phyloP scores from a whole-genome alignment of 2,329 filamentous ascomycete genomes.

The Colletotrichum cuscutae region DNA sequence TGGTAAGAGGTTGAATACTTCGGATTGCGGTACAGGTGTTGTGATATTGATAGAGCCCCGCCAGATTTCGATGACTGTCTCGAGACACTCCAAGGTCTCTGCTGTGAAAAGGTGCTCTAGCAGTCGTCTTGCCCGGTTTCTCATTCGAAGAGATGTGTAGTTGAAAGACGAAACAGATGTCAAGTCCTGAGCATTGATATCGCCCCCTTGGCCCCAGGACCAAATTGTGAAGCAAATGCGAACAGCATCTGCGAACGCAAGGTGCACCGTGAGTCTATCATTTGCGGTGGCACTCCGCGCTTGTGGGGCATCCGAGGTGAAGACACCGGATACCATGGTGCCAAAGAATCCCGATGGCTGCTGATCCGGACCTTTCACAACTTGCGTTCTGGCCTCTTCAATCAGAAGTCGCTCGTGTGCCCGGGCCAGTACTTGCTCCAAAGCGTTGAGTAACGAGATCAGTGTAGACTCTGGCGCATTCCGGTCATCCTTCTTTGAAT shows the following conservation, averaged over 20 bases:
- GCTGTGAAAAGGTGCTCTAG: slow-evolving; percentile 93
- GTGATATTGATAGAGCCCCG: slow-evolving; percentile 60
- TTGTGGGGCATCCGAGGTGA: slow-evolving; percentile 80
- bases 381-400: slow-evolving; percentile 77
- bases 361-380: slow-evolving; percentile 82
- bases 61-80: slow-evolving; percentile 91
- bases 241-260: slow-evolving; percentile 97
- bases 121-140: slow-evolving; percentile 86
- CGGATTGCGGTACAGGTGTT: slow-evolving; percentile 62
- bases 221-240: slow-evolving; percentile 93
- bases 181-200: slow-evolving; percentile 68
- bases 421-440: slow-evolving; percentile 89
- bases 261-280: slow-evolving; percentile 88
- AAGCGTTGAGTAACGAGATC: slow-evolving; percentile 88
- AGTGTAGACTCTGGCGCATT: slow-evolving; percentile 76
- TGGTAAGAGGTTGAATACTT: slow-evolving; percentile 87
- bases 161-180: slow-evolving; percentile 83
- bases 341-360: slow-evolving; percentile 85
- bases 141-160: slow-evolving; percentile 90
- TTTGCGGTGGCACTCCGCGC: slow-evolving; percentile 90
- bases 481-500: slow-evolving; percentile 35
- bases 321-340: slow-evolving; percentile 93
- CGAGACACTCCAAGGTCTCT: slow-evolving; percentile 91
- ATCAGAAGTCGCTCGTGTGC: slow-evolving; percentile 84
- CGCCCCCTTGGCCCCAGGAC: slow-evolving; percentile 84